phyloP scores from a whole-genome alignment of 495 filamentous ascomycete species.

The Penicillium desertorum region DNA sequence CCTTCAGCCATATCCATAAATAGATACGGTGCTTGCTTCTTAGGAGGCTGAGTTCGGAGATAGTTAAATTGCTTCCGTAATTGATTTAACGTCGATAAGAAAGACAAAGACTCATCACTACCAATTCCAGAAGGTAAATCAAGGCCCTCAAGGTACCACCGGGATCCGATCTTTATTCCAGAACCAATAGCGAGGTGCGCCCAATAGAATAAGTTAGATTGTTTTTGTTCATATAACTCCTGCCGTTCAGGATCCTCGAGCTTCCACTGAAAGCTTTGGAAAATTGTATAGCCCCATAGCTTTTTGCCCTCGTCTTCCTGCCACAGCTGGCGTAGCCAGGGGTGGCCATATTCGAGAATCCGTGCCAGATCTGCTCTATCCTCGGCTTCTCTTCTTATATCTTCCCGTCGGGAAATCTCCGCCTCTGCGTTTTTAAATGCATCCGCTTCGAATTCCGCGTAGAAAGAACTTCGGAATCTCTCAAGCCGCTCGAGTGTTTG shows the following conservation, averaged over 20 bases:
- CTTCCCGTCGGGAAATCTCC: background rate
- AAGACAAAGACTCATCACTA: slow-evolving; percentile 8
- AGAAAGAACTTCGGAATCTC: slow-evolving; percentile 3
- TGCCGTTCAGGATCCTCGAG: slow-evolving; percentile 4
- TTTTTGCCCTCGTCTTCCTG: slow-evolving; percentile 6
- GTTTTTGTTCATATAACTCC: slow-evolving; percentile 8
- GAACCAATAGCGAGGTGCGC: slow-evolving; percentile 5
- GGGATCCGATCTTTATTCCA: background rate
- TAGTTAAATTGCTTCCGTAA: slow-evolving; percentile 7
- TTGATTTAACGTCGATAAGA: background rate
- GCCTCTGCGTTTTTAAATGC: slow-evolving; percentile 5
- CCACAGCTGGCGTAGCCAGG: slow-evolving; percentile 7
- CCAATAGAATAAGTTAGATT: background rate
- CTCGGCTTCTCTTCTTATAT: background rate
- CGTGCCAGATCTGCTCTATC: background rate
- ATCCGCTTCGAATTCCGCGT: slow-evolving; percentile 1
- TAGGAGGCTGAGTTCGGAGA: slow-evolving; percentile 7
- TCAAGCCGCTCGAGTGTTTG: background rate
- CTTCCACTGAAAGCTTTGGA: slow-evolving; percentile 4
- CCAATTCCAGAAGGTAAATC: slow-evolving; percentile 2
- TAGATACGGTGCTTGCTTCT: slow-evolving; percentile 2
- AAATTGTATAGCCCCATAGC: slow-evolving; percentile 6
- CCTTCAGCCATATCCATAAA: background rate
- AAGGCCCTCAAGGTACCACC: background rate
- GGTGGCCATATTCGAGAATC: slow-evolving; percentile 2